phyloP scores from a whole-genome alignment of 2,329 filamentous ascomycete genomes.

The Phaeomoniella chlamydospora region DNA sequence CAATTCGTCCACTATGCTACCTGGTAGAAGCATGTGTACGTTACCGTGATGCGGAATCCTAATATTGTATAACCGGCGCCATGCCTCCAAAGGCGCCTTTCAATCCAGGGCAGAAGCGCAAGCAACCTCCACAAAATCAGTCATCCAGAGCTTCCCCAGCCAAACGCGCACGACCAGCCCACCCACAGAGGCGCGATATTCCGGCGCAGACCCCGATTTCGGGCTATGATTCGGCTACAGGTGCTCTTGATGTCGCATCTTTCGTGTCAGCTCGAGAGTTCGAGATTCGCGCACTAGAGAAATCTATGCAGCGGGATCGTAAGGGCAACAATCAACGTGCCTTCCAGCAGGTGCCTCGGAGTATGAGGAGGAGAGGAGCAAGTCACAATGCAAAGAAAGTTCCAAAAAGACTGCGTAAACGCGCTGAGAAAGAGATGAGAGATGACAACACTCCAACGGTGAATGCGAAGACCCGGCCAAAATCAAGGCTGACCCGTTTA shows the following conservation, averaged over 20 bases:
- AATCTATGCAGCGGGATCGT: slow-evolving; percentile 66
- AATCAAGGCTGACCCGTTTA: slow-evolving; percentile 28
- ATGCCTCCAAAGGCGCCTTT: neutral
- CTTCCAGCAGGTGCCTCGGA: slow-evolving; percentile 80
- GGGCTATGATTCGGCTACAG: slow-evolving; percentile 37
- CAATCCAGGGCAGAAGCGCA: slow-evolving; percentile 11
- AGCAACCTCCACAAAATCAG: slow-evolving; percentile 22
- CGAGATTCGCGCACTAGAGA: slow-evolving; percentile 74
- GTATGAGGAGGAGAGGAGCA: slow-evolving; percentile 72
- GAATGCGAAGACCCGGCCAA: slow-evolving; percentile 36
- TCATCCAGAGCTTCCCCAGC: slow-evolving; percentile 4
- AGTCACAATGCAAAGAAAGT: slow-evolving; percentile 91
- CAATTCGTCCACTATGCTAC: too few species aligned
- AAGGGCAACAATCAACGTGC: slow-evolving; percentile 51
- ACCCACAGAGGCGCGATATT: neutral
- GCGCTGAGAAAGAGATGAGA: slow-evolving; percentile 60
- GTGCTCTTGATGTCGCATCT: slow-evolving; percentile 69
- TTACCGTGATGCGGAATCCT: too few species aligned
- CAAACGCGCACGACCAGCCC: neutral
- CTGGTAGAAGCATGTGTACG: too few species aligned
- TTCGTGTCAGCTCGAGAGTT: slow-evolving; percentile 79
- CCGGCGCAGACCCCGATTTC: neutral
- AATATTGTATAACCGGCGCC: too few species aligned
- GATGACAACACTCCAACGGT: slow-evolving; percentile 85
- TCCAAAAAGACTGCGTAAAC: slow-evolving; percentile 56